phyloP scores from a whole-genome alignment of 371 early-diverging fungal genomes.

The Rhizopus delemar region DNA sequence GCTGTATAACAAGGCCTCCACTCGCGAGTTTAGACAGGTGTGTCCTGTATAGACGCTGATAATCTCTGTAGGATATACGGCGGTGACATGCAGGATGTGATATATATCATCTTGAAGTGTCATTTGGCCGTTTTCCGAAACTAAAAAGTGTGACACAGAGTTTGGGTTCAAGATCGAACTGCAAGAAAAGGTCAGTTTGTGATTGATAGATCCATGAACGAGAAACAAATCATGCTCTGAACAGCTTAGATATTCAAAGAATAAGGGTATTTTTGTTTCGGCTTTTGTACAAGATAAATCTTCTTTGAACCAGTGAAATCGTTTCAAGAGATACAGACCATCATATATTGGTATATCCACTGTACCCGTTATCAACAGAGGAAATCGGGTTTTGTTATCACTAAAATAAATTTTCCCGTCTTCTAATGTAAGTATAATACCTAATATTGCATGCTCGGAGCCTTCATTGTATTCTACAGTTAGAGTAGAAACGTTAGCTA shows the following conservation, averaged over 20 bases:
- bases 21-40: background rate
- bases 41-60: background rate
- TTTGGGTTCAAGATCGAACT: background rate
- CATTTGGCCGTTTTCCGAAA: background rate
- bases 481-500: background rate
- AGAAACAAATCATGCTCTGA: background rate
- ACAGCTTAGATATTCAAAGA: background rate
- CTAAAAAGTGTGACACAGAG: background rate
- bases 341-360: background rate
- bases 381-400: background rate
- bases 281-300: background rate
- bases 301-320: background rate
- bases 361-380: background rate
- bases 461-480: background rate
- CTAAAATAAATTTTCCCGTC: slow-evolving; percentile 9
- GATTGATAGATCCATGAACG: background rate
- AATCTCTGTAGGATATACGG: background rate
- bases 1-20: background rate
- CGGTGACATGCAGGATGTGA: background rate
- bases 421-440: background rate
- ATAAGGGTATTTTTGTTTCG: background rate
- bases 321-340: background rate
- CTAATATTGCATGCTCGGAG: background rate
- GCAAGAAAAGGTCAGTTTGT: background rate
- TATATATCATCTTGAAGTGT: background rate